Percentiles rank a stretch among this genome's conserved stretches.
Evolutionary conservation across 768 basidiomycete species (phyloP).

Genomic region (Lentinula sp.): DNA sequence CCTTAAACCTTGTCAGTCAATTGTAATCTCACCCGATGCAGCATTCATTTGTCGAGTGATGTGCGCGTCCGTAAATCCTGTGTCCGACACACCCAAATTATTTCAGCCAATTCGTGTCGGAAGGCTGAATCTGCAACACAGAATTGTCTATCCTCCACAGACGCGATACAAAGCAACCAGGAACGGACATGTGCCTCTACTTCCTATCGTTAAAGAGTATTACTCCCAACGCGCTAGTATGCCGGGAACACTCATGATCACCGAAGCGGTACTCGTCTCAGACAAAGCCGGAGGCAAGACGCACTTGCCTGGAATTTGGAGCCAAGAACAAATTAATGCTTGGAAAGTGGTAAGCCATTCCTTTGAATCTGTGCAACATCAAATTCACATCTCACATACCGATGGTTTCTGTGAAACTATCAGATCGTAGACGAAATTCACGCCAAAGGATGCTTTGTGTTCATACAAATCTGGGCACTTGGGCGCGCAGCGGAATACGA

Average conservation of each 20-base stretch:
- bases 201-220: constrained; percentile 33
- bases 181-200: constrained; percentile 28
- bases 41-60: background rate
- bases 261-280: constrained; percentile 46
- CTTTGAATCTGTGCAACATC: background rate
- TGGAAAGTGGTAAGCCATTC: constrained; percentile 34
- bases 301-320: constrained; percentile 53
- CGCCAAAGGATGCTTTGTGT: constrained; percentile 37
- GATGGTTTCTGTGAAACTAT: background rate
- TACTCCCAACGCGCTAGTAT: constrained; percentile 38
- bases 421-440: constrained; percentile 44
- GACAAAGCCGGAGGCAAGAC: constrained; percentile 34
- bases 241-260: constrained; percentile 45
- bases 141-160: constrained; percentile 48
- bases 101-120: constrained; percentile 46
- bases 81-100: constrained; percentile 11
- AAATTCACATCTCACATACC: background rate
- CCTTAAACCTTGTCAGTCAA: too few species aligned
- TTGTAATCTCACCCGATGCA: background rate
- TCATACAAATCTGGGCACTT: constrained; percentile 32
- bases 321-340: constrained; percentile 39
- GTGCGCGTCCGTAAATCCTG: background rate
- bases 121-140: constrained; percentile 33
- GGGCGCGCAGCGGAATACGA: constrained; percentile 1
- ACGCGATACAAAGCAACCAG: constrained; percentile 36